Percentiles rank a stretch among this genome's conserved stretches.
These are phyloP conservation scores for barley (Hordeum vulgare) DNA, from an alignment of 176 grass and related monocot species.

Conservation along the genomic window DNA sequence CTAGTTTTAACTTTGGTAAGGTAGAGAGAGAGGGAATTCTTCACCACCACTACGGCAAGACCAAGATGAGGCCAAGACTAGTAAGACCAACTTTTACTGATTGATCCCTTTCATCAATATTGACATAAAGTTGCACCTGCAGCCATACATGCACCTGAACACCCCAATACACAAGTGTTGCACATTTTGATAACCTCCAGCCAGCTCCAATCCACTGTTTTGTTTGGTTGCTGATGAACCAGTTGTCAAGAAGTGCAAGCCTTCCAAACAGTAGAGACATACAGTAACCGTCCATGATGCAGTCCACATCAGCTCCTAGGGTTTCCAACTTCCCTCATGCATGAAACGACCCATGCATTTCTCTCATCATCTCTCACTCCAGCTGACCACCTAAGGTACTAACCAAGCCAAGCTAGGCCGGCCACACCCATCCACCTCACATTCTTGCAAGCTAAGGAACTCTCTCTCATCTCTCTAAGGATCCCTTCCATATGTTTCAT, in stretches of 20 bases:
- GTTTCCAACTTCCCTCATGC: conserved; percentile 29
- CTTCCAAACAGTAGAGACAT: conserved; percentile 18
- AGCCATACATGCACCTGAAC: conserved; percentile 25
- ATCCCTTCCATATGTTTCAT: conserved; percentile 46
- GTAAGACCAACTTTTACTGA: conserved; percentile 46
- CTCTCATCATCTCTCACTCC: background rate
- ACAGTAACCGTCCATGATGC: background rate
- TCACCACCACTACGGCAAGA: conserved; percentile 30
- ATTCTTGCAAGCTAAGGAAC: conserved; percentile 39
- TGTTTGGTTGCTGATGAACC: conserved; percentile 20
- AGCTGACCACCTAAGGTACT: background rate
- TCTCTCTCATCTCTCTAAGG: background rate
- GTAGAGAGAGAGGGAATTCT: background rate
- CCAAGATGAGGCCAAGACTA: conserved; percentile 23
- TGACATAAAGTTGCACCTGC: conserved; percentile 51
- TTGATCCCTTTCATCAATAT: conserved; percentile 53
- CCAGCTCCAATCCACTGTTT: conserved; percentile 2
- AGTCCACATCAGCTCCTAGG: conserved; percentile 22
- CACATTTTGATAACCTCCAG: conserved; percentile 18
- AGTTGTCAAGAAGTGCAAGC: conserved; percentile 18
- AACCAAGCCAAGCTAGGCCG: background rate
- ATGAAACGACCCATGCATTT: conserved; percentile 13
- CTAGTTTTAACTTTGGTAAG: conserved; percentile 11
- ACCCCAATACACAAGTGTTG: conserved; percentile 13
- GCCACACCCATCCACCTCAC: conserved; percentile 27